Evolutionary conservation across 306 rosid genomes (phyloP).

Genomic region (Senna tora): DNA sequence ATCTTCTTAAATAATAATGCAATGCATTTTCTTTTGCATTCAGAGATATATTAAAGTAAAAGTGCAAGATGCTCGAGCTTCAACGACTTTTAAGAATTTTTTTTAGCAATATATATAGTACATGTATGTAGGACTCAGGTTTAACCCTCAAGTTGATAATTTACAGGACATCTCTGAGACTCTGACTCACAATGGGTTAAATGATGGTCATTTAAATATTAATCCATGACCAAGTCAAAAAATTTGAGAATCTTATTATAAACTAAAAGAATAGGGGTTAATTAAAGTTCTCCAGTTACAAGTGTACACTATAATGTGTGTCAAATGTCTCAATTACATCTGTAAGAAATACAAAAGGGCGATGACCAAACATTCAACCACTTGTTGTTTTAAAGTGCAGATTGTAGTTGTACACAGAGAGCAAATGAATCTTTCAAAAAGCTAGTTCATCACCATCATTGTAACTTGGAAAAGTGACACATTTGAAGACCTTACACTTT

Average conservation of each 20-base stretch:
- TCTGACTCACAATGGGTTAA: background rate
- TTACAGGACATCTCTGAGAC: background rate
- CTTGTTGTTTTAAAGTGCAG: background rate
- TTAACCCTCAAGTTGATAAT: background rate
- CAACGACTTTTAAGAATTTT: no score
- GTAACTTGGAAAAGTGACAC: conserved; percentile 83
- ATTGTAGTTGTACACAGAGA: conserved; percentile 32
- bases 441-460: conserved; percentile 56
- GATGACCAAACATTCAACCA: conserved; percentile 1
- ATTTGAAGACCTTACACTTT: conserved; percentile 83
- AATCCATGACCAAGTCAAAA: background rate
- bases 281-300: background rate
- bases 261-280: background rate
- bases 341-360: conserved; percentile 4
- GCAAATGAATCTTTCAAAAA: conserved; percentile 35
- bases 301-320: background rate
- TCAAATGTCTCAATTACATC: conserved; percentile 18
- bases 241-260: background rate
- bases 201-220: background rate
- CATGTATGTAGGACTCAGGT: no score
- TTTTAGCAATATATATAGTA: no score
- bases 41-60: background rate
- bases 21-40: background rate
- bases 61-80: background rate
- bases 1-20: background rate